Conservation (phyloP, 805 yeast genomes). For the Peterozyma xylosa region DNA sequence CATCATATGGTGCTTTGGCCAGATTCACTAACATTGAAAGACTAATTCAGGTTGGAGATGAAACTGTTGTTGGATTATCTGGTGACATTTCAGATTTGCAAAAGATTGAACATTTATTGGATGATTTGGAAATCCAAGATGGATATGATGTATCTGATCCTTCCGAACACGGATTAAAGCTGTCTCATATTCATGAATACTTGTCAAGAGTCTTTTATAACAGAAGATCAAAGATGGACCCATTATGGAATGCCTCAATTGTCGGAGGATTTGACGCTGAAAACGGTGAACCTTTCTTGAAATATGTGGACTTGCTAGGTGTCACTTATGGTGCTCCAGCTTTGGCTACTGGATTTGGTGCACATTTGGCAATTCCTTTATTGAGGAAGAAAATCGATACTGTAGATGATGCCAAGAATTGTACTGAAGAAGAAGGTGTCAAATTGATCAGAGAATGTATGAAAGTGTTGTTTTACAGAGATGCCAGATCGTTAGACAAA, state of each 20-base stretch:
- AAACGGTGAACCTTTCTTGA: conserved; percentile 58
- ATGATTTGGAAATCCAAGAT: conserved; percentile 72
- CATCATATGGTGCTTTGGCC: conserved; percentile 87
- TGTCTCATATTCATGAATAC: conserved; percentile 86
- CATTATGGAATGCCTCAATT: conserved; percentile 88
- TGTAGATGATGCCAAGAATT: conserved; percentile 66
- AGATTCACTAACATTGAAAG: conserved; percentile 84
- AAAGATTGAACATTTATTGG: conserved; percentile 64
- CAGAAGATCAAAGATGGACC: conserved; percentile 90
- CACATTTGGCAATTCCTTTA: conserved; percentile 88
- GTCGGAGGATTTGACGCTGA: conserved; percentile 84
- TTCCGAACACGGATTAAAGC: conserved; percentile 39
- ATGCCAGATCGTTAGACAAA: conserved; percentile 87
- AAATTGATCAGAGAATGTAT: conserved; percentile 74
- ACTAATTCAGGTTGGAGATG: conserved; percentile 72
- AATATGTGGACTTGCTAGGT: conserved; percentile 86
- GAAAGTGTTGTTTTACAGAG: conserved; percentile 94
- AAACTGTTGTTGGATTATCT: conserved; percentile 85
- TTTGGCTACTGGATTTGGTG: conserved; percentile 94
- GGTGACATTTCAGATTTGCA: conserved; percentile 96
- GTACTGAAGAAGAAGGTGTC: conserved; percentile 69
- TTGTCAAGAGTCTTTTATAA: conserved; percentile 76
- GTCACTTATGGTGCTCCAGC: conserved; percentile 84
- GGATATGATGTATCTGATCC: conserved; percentile 67
- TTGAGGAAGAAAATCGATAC: conserved; percentile 76